A percentile compares a stretch with the other conserved stretches of the same genome.
phyloP scores from a whole-genome alignment of 2,329 filamentous ascomycete species.

The Penicillium sclerotiorum region DNA sequence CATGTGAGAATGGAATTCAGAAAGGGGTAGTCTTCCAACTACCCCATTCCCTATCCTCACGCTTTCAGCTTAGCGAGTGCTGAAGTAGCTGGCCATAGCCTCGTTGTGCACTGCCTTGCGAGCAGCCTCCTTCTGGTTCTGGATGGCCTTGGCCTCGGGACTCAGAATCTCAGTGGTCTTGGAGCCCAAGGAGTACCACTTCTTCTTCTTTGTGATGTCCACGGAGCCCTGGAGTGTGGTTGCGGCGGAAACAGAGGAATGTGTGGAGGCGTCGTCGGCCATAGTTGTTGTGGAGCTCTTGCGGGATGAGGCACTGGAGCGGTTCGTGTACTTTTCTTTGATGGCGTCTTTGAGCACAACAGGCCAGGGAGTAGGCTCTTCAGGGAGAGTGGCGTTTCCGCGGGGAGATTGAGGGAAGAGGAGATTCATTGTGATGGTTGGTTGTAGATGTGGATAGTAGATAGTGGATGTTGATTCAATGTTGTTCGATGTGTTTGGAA shows the following conservation, averaged over 20 bases:
- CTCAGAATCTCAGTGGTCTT: slow-evolving; percentile 5
- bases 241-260: slow-evolving; percentile 27
- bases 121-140: slow-evolving; percentile 2
- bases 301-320: not conserved
- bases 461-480: not conserved
- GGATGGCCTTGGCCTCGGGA: slow-evolving; percentile 1
- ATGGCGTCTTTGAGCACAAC: not conserved
- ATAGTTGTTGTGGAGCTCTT: slow-evolving; percentile 9
- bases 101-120: slow-evolving; percentile 23
- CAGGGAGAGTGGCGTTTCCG: not conserved
- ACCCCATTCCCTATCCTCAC: not conserved
- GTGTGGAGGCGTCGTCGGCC: slow-evolving; percentile 22
- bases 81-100: slow-evolving; percentile 26
- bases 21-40: slow-evolving; percentile 26
- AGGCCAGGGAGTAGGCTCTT: not conserved
- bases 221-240: slow-evolving; percentile 25
- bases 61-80: slow-evolving; percentile 36
- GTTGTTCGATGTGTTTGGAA: not conserved
- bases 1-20: not conserved
- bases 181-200: slow-evolving; percentile 22
- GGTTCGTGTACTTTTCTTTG: slow-evolving; percentile 1
- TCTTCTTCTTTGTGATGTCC: slow-evolving; percentile 18
- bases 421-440: slow-evolving; percentile 1
- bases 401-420: not conserved
- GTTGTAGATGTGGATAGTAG: not conserved